These are phyloP conservation scores for Solanum etuberosum DNA, from an alignment of 257 asterid genomes.

Conservation along the genomic window DNA sequence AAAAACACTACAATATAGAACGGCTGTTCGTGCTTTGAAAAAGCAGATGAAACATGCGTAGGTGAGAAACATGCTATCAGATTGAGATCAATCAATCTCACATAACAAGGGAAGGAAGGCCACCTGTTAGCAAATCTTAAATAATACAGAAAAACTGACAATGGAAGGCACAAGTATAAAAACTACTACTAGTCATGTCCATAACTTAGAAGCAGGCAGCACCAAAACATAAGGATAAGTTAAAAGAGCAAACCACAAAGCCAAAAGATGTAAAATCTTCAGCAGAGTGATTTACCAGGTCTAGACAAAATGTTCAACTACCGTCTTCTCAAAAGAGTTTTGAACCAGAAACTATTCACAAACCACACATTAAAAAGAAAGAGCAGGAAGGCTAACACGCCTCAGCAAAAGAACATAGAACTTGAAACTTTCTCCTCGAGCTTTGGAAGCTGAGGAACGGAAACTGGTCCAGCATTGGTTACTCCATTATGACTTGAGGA, in stretches of 20 bases:
- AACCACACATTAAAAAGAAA: neutral
- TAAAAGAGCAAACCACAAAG: neutral
- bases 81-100: too few species aligned
- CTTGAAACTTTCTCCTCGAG: conserved; percentile 52
- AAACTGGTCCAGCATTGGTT: conserved; percentile 40
- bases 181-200: neutral
- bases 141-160: too few species aligned
- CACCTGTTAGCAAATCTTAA: neutral
- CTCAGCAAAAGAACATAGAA: conserved; percentile 72
- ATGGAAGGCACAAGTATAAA: neutral
- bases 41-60: too few species aligned
- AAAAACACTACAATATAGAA: too few species aligned
- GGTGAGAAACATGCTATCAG: too few species aligned
- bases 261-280: neutral
- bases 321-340: neutral
- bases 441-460: conserved; percentile 68
- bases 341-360: neutral
- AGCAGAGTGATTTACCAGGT: neutral
- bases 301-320: neutral
- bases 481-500: conserved; percentile 73
- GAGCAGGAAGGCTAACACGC: neutral
- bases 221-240: neutral
- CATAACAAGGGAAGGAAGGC: too few species aligned
- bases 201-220: neutral
- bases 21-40: too few species aligned